These are phyloP conservation scores for Scedosporium minutisporum DNA, from an alignment of 2,329 filamentous ascomycete species.

Conservation along the genomic window DNA sequence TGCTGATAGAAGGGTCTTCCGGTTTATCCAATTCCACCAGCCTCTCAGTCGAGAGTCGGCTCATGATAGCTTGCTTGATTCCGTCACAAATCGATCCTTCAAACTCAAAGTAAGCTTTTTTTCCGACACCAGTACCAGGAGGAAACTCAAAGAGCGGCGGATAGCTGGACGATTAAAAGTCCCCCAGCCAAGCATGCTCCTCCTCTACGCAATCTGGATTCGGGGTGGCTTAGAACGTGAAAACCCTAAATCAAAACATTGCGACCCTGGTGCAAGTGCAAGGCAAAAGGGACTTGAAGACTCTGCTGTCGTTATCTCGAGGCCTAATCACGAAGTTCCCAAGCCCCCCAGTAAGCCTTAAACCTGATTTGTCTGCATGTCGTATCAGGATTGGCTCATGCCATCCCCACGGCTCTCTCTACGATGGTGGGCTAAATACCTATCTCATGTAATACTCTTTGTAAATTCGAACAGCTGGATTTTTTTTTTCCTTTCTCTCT, in stretches of 20 bases:
- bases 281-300: neutral
- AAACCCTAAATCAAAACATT: no score
- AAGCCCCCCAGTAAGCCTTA: neutral
- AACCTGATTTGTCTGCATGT: neutral
- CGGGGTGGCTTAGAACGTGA: no score
- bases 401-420: neutral
- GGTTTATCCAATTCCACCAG: no score
- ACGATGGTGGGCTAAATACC: no score
- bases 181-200: no score
- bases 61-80: neutral
- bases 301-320: neutral
- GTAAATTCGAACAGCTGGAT: no score
- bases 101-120: neutral
- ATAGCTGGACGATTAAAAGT: no score
- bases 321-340: neutral
- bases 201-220: no score
- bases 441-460: no score
- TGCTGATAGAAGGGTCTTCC: no score
- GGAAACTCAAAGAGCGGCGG: neutral
- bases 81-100: neutral
- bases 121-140: neutral
- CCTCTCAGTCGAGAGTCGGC: neutral
- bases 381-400: conserved; percentile 1
- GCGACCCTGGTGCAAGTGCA: no score
- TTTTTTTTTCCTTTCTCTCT: no score